These are phyloP conservation scores for Pseudogymnoascus sp. DNA, from an alignment of 2,329 filamentous ascomycete genomes.

Conservation along the genomic window DNA sequence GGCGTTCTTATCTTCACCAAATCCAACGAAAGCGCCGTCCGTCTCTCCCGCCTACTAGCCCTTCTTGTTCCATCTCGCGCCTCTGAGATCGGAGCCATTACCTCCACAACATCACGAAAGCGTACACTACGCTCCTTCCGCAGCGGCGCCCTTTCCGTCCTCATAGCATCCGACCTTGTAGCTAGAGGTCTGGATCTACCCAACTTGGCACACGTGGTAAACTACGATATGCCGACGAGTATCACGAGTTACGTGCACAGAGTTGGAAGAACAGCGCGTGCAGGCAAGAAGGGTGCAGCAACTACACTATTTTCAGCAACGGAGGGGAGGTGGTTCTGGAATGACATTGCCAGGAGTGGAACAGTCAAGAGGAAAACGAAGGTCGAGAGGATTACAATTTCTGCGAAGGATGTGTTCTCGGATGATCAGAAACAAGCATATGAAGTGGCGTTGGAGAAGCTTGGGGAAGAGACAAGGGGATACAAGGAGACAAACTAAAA, in stretches of 20 bases:
- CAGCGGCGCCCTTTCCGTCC: conserved; percentile 54
- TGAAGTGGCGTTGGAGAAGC: conserved; percentile 46
- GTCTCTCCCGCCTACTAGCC: conserved; percentile 70
- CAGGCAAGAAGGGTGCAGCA: conserved; percentile 63
- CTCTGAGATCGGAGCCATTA: conserved; percentile 57
- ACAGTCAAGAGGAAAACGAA: conserved; percentile 40
- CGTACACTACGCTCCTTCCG: conserved; percentile 61
- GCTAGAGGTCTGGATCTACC: conserved; percentile 81
- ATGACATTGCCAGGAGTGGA: conserved; percentile 57
- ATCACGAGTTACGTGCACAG: conserved; percentile 82
- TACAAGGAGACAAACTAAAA: not conserved
- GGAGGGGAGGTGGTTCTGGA: conserved; percentile 82
- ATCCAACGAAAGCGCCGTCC: conserved; percentile 79
- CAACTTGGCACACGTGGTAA: conserved; percentile 74
- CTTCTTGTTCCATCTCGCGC: conserved; percentile 54
- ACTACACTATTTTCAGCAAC: conserved; percentile 79
- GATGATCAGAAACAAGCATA: conserved; percentile 35
- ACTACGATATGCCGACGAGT: conserved; percentile 83
- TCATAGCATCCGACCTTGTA: conserved; percentile 89
- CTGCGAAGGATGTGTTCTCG: conserved; percentile 31
- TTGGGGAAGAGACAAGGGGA: conserved; percentile 44
- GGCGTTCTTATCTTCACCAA: conserved; percentile 76
- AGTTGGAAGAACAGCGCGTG: conserved; percentile 82
- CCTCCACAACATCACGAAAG: conserved; percentile 67
- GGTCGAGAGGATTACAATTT: conserved; percentile 36